Base-by-base conservation (phyloP, 2,329 filamentous ascomycete species). In the Clonostachys sp. region DNA sequence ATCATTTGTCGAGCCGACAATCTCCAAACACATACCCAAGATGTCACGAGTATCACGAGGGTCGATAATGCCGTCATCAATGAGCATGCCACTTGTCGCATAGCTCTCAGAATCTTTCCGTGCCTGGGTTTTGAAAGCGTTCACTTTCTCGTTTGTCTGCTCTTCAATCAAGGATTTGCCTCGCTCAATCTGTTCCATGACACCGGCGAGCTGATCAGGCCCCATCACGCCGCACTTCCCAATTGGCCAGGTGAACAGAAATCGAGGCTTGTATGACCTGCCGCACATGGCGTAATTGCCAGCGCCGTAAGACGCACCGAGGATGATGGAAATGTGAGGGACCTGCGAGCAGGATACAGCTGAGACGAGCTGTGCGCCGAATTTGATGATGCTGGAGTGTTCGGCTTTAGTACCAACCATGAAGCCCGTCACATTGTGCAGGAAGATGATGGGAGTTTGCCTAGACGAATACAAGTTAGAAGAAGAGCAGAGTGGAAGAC, bases 211-310 rank as follows among this genome's bases (percentile, higher is more conserved):
- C 16, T 57, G 55, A 34, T 57, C 55, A 9, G 55, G 55, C 1
- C 55, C 55, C 55, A 57, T 57, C 14, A 57, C 55, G 20, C 55
- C 55, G 20, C 54, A 57, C 17, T 45, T 48, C 10, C 55, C 55
- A 1, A 47, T 54, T 0, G 55, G 55, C 55, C 55, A 57, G 4
- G 55, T 55, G 34, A 73, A 72, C 5, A 73, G 48, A 45, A 73
- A 73, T 0, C 69, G 63, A 1, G 70, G 70, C 17, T 56, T 56
- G 51, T 71, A 73, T 2, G 66, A 46, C 17, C 70, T 48, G 2
- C 70, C 70, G 47, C 69, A 73, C 70, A 73, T 73, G 24, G 70
- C 70, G 49, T 73, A 73, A 50, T 73, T 73, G 1, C 70, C 70
- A 4, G 70, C 70, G 0, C 70, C 71, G 45, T 73, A 73, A 0